Evolutionary conservation across 805 yeast species (phyloP), one percentile per base, ranked within the genome.

Genomic region (Candida takata): DNA sequence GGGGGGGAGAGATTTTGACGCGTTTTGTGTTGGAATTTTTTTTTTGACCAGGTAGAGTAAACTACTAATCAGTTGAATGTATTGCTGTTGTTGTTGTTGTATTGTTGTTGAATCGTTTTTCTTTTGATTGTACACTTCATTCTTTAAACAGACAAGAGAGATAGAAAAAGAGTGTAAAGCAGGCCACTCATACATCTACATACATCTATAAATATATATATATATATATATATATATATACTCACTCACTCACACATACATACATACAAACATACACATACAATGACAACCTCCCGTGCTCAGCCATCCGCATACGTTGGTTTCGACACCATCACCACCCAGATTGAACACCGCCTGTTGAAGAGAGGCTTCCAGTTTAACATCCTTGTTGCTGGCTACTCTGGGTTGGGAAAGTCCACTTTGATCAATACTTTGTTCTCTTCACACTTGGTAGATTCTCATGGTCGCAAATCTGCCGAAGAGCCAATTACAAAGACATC

Each of bases 361-460:
- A 88, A 86, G 61, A 73, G 88, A 51, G 98, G 98, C 4, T 92
- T 92, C 64, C 90, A 86, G 57, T 83, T 92, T 64, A 92, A 92
- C 57, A 64, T 92, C 33, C 87, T 92, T 92, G 81, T 84, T 33
- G 97, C 90, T 32, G 98, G 94, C 34, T 78, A 77, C 52, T 82
- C 95, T 8, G 98, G 98, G 3, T 72, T 92, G 49, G 98, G 98
- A 40, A 92, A 92, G 62, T 77, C 95, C 36, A 92, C 98, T 1
- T 62, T 92, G 47, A 72, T 92, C 47, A 92, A 92, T 65, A 85
- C 97, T 7, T 67, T 92, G 44, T 92, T 92, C 57, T 77, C 95
- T 9, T 72, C 95, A 8, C 86, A 78, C 50, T 69, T 92, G 55
- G 74, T 82, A 25, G 75, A 75, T 35, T 71, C 90, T 6, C 69